Percentiles rank a stretch among this genome's conserved stretches.
Evolutionary conservation across 1,284 basidiomycete genomes (phyloP).

Genomic region (Trametes hirsuta): DNA sequence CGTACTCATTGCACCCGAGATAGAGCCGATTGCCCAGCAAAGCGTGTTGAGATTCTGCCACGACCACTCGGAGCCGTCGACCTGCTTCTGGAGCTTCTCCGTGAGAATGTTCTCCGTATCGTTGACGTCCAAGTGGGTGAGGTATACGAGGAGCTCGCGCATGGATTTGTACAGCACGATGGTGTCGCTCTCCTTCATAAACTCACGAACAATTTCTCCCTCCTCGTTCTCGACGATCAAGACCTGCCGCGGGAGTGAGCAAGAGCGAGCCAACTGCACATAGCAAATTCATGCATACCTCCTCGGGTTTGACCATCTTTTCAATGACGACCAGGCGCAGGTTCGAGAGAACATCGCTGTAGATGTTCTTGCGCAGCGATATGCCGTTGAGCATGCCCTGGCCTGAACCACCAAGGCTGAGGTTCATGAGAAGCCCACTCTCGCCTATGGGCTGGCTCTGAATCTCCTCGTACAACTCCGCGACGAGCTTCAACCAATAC

Average conservation of each 20-base stretch:
- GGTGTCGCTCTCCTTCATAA: conserved; percentile 99
- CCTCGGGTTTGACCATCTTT: conserved; percentile 99
- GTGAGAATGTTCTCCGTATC: conserved; percentile 98
- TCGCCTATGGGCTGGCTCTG: conserved; percentile 92
- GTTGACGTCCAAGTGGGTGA: conserved; percentile 95
- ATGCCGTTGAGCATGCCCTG: conserved; percentile 75
- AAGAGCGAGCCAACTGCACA: not conserved
- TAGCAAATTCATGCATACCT: conserved; percentile 56
- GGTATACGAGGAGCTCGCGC: conserved; percentile 95
- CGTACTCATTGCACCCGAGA: conserved; percentile 98
- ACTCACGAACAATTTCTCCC: conserved; percentile 98
- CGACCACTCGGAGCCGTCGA: conserved; percentile 98
- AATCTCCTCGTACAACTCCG: conserved; percentile 98
- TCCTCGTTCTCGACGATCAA: conserved; percentile 99
- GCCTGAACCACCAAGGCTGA: conserved; percentile 80
- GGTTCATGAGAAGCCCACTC: conserved; percentile 90
- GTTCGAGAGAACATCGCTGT: conserved; percentile 94
- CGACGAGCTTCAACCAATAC: conserved; percentile 98
- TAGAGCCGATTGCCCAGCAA: conserved; percentile 99
- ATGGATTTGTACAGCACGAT: conserved; percentile 99
- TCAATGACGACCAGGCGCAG: conserved; percentile 96
- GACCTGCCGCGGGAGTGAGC: conserved; percentile 56
- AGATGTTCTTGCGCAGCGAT: conserved; percentile 91
- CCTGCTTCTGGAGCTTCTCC: conserved; percentile 96
- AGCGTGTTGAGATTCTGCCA: conserved; percentile 99